phyloP scores from a whole-genome alignment of 352 stramenopile species.

The Pythium biforme region DNA sequence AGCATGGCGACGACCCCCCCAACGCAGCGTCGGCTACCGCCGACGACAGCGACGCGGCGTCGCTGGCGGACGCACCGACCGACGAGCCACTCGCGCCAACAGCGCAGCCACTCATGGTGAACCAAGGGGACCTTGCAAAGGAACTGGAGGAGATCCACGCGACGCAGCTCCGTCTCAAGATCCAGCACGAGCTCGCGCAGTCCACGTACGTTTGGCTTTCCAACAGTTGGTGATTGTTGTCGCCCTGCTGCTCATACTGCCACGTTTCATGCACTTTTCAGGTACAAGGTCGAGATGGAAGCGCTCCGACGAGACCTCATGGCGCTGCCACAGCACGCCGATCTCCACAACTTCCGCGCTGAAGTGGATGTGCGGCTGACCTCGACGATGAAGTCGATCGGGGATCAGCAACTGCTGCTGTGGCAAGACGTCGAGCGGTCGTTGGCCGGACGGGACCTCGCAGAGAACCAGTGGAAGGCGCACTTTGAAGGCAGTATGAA shows the following conservation, averaged over 20 bases:
- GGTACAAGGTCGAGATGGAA: slow-evolving; percentile 42
- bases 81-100: neutral
- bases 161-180: slow-evolving; percentile 53
- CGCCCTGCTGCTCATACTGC: no score
- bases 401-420: slow-evolving; percentile 31
- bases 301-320: slow-evolving; percentile 40
- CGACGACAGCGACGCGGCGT: neutral
- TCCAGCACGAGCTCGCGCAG: slow-evolving; percentile 50
- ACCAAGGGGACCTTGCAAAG: slow-evolving; percentile 34
- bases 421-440: slow-evolving; percentile 36
- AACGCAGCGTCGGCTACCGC: neutral
- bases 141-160: slow-evolving; percentile 57
- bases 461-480: slow-evolving; percentile 60
- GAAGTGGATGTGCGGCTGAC: slow-evolving; percentile 37
- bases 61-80: neutral
- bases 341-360: slow-evolving; percentile 43
- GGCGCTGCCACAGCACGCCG: slow-evolving; percentile 28
- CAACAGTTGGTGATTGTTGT: neutral
- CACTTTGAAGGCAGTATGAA: slow-evolving; percentile 47
- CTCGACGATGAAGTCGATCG: slow-evolving; percentile 23
- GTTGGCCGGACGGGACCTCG: slow-evolving; percentile 37
- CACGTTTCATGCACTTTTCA: neutral
- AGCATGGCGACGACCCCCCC: neutral
- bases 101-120: neutral
- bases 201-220: slow-evolving; percentile 22